Evolutionary conservation across 371 early-diverging fungal species (phyloP).

Genomic region (Mucor circinelloides): DNA sequence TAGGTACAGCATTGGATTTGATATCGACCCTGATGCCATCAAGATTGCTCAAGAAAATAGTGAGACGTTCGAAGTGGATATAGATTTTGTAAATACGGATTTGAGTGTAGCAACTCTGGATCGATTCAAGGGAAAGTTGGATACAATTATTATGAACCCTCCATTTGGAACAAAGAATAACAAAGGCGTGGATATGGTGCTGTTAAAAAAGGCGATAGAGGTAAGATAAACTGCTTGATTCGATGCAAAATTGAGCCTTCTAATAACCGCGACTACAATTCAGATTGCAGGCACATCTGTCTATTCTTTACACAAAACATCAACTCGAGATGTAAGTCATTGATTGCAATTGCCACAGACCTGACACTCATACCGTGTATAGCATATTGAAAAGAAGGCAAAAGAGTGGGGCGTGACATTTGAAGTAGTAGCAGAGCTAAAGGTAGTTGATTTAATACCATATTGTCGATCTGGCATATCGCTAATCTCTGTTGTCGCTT

Average conservation of each 20-base stretch:
- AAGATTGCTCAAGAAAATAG: conserved; percentile 72
- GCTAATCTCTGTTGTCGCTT: not conserved
- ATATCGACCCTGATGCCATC: conserved; percentile 83
- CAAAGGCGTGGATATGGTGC: conserved; percentile 77
- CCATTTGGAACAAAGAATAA: conserved; percentile 83
- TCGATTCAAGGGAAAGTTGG: conserved; percentile 58
- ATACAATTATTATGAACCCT: conserved; percentile 86
- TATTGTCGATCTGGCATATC: not conserved
- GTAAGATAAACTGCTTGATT: conserved; percentile 30
- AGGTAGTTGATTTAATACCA: conserved; percentile 33
- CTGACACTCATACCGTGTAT: not conserved
- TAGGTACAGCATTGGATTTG: conserved; percentile 71
- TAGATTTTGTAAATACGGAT: conserved; percentile 64
- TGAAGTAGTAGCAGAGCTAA: conserved; percentile 76
- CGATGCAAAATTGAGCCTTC: not conserved
- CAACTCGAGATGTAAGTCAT: conserved; percentile 68
- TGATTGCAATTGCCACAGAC: not conserved
- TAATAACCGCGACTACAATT: not conserved
- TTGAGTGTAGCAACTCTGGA: conserved; percentile 35
- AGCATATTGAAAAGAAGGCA: conserved; percentile 75
- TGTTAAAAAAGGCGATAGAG: conserved; percentile 74
- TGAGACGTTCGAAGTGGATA: conserved; percentile 67
- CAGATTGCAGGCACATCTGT: conserved; percentile 61
- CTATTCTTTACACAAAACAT: conserved; percentile 84
- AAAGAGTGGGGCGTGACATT: conserved; percentile 75